Percentiles rank a stretch among this genome's conserved stretches.
Conservation (phyloP, 2,329 filamentous ascomycete species). For the Furcasterigmium sp. region DNA sequence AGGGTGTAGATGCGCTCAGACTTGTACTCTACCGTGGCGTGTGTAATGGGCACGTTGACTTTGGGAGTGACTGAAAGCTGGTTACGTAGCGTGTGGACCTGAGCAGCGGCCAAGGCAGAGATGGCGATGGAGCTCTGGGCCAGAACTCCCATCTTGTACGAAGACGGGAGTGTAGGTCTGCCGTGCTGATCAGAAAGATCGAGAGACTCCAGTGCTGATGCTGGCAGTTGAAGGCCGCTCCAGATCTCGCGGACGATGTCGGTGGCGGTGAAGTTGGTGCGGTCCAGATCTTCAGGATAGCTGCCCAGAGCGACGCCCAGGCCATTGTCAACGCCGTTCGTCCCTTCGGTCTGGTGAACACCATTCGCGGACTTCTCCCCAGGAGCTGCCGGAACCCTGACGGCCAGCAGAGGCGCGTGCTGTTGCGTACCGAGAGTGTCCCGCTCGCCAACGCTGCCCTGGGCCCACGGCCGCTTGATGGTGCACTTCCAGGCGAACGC, state of each 20-base stretch:
- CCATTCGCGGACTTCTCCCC: background rate
- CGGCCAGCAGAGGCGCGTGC: conserved; percentile 25
- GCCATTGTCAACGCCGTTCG: no score
- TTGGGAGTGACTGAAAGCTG: conserved; percentile 18
- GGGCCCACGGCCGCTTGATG: conserved; percentile 26
- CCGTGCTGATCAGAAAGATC: background rate
- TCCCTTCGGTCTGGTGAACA: background rate
- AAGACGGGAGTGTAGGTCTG: conserved; percentile 34
- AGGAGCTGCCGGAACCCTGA: conserved; percentile 15
- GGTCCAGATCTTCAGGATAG: background rate
- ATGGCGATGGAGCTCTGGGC: conserved; percentile 47
- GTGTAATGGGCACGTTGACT: conserved; percentile 36
- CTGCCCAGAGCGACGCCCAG: no score
- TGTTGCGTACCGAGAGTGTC: conserved; percentile 33
- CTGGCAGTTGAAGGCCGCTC: conserved; percentile 3
- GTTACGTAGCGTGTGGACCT: conserved; percentile 32
- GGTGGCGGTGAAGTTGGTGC: background rate
- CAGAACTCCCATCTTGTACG: conserved; percentile 47
- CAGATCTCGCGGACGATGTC: conserved; percentile 6
- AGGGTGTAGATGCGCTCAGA: conserved; percentile 45
- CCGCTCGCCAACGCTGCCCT: conserved; percentile 28
- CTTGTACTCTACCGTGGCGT: conserved; percentile 47
- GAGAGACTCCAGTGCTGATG: background rate
- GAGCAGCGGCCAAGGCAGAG: conserved; percentile 43
- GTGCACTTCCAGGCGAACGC: conserved; percentile 42